Evolutionary conservation across 192 early-diverging fungal species (phyloP), one percentile per base, ranked within the genome.

Genomic region (Umbelopsis ramanniana): DNA sequence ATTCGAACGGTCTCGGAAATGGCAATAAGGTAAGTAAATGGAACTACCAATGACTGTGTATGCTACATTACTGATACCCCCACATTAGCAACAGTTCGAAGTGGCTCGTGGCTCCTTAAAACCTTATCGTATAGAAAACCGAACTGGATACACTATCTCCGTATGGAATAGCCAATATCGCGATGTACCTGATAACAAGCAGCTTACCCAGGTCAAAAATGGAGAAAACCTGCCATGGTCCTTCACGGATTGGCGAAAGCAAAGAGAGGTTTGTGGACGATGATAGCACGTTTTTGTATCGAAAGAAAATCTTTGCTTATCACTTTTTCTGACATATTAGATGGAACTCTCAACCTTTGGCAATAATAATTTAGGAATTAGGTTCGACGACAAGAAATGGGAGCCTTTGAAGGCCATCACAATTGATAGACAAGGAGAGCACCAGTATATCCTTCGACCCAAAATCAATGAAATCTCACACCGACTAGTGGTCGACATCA

Each of bases 161-260:
- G 79, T 96, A 14, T 95, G 94, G 94, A 87, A 89, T 24, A 92
- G 72, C 63, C 66, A 87, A 45, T 66, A 75, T 66, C 54, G 76
- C 11, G 78, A 76, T 52, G 70, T 74, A 47, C 76, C 66, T 15
- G 76, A 82, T 57, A 88, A 87, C 0, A 85, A 86, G 8, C 78
- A 38, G 11, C 9, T 85, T n/a, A 71, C 91, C 43, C 75, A 81
- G 2, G 60, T 88, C 55, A 72, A 83, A 21, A 81, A 90, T 57
- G 88, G 88, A 15, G 80, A 88, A 37, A 85, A 86, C 37, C 78
- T 91, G 12, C 84, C 89, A 4, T 94, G 93, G 94, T 84, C 88
- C 11, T 95, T 95, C 50, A 89, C 89, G 40, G 91, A 96, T 79
- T 95, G 93, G 93, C 82, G 90, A 66, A 84, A 84, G 26, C 85